Base-by-base conservation (phyloP, 768 basidiomycete genomes). In the Mycena amicta region DNA sequence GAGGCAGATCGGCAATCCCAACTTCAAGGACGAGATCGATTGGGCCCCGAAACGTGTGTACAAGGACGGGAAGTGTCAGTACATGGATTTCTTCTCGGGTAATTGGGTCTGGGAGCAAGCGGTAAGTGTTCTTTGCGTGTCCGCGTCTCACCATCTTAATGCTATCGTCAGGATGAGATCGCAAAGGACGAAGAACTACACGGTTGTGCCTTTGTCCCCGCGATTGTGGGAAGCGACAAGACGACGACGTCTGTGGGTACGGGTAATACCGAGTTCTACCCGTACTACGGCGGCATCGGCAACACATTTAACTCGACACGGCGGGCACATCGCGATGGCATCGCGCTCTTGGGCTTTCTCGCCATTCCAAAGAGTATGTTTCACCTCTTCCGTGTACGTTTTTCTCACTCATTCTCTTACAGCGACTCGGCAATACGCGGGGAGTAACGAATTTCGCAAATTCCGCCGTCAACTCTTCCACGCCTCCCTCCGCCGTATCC, bases 51-150 rank as follows among this genome's bases (percentile, higher is more conserved):
- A 60, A 52, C 54, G 52, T 8, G 59, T 64, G 27, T 66, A 59
- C 31, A 53, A 53, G 4, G 31, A 63, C 3, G 53, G 53, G 3
- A 26, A 56, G 11, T 55, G 54, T 1, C 60, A 52, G 22, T 67
- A 33, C 23, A 37, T 37, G 33, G 64, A 66, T 27, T 64, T 56
- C 16, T 65, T 74, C 57, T 70, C 68, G 3, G 70, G 67, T 6
- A 53, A 70, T 16, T 73, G 68, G 72, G 68, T 61, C 1, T 72
- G 67, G 68, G 28, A 61, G 15, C 66, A 71, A 51, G 71, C 66
- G 4, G 77, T 78, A 66, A 5, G 69, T 70, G 18, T 11, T 18
- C 33, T 8, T 45, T 15, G 26, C 54, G 16, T 30, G 11, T 52
- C 33, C 41, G 27, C 28, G 16, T 41, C 30, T 51, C 30, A 16